Evolutionary conservation across 23 red algal species (phyloP), one percentile per base, ranked within the genome.

Genomic region (Gracilariopsis chorda): DNA sequence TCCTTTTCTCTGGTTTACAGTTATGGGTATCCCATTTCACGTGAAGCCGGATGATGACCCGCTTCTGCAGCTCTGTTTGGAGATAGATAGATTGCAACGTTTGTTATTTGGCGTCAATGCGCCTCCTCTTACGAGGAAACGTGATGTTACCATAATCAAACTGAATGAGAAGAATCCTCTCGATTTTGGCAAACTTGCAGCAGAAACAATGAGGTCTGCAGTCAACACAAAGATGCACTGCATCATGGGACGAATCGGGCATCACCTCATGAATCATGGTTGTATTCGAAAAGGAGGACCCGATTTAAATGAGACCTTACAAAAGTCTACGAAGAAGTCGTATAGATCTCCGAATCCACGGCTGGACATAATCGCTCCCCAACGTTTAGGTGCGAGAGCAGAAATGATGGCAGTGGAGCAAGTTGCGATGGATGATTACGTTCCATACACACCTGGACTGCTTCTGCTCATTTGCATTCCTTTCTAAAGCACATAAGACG

Each of bases 151-250:
- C 4, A 37, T 36, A 8, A 74, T 48, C 27, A 21, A 45, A 48
- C 28, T 41, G 21, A 25, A 27, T 5, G 36, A n/a, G 68, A 37
- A 74, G 36, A 27, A 41, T n/a, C n/a, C n/a, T n/a, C n/a, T n/a
- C n/a, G 49, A 53, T 14, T 13, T 53, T 53, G 49, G 49, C 13
- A 53, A 53, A 53, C 13, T 14, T 13, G 49, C 49, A 53, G 49
- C 49, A 20, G 20, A 13, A 14, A 20, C 20, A 53, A 13, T 13
- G 49, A 53, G 20, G 13, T 53, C 13, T 53, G 49, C 49, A 36
- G 68, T 74, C 35, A 74, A 74, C 68, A 74, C 68, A 74, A 74
- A 74, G 37, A 23, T 46, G 25, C 68, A 74, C 37, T 23, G 68
- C 35, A 74, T 74, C 8, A 74, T 74, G 68, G 21, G 68, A 25